Evolutionary conservation across 1,284 basidiomycete species (phyloP).

Genomic region (Malassezia japonica): DNA sequence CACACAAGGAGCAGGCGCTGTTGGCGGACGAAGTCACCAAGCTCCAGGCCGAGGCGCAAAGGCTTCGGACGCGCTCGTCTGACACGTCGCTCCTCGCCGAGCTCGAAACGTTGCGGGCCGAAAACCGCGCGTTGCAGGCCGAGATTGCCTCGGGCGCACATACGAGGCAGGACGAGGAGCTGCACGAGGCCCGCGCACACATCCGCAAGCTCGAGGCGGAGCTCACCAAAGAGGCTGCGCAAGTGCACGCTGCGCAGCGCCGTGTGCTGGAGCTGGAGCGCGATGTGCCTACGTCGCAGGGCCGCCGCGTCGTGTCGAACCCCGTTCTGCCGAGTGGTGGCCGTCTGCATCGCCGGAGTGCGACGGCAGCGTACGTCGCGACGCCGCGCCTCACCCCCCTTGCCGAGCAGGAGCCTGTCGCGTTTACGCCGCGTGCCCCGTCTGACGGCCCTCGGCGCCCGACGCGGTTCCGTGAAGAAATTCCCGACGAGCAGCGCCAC

Average conservation of each 20-base stretch:
- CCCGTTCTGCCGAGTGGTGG: not conserved
- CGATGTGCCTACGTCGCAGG: not conserved
- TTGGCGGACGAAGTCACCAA: not conserved
- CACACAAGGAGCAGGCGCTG: not conserved
- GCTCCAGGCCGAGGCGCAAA: not conserved
- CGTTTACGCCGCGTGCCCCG: slow-evolving; percentile 5
- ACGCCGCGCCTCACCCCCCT: slow-evolving; percentile 15
- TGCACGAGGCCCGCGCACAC: not conserved
- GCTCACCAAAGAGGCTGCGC: not conserved
- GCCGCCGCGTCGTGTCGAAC: not conserved
- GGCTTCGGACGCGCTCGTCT: not conserved
- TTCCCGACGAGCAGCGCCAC: slow-evolving; percentile 17
- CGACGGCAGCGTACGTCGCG: slow-evolving; percentile 9
- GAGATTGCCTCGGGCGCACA: not conserved
- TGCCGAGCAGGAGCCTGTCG: slow-evolving; percentile 5
- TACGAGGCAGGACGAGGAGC: not conserved
- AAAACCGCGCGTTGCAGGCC: not conserved
- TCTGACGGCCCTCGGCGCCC: not conserved
- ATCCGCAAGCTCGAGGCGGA: slow-evolving; percentile 5
- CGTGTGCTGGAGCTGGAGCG: slow-evolving; percentile 7
- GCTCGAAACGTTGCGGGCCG: not conserved
- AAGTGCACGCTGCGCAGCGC: not conserved
- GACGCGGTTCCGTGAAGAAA: not conserved
- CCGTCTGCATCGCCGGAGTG: slow-evolving; percentile 17
- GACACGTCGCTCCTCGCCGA: not conserved